Conservation (phyloP, 192 early-diverging fungal species). For the Jimgerdemannia flammicorona region DNA sequence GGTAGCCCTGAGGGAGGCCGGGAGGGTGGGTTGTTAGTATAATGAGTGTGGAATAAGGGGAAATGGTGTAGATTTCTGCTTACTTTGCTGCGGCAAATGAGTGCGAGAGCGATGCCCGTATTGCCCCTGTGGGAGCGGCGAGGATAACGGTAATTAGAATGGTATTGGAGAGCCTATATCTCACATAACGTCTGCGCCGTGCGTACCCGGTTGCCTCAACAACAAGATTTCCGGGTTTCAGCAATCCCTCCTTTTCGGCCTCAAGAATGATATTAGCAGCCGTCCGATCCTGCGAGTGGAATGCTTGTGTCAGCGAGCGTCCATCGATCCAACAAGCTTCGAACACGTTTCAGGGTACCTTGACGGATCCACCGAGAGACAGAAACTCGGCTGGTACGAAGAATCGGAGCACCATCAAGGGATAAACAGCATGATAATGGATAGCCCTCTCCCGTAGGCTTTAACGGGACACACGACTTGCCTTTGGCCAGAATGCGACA, state of each 20-base stretch:
- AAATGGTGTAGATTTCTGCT: not conserved
- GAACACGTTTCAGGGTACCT: not conserved
- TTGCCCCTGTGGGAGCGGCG: not conserved
- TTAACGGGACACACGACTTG: not conserved
- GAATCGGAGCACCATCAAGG: no score
- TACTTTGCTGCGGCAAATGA: not conserved
- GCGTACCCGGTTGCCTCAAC: constrained; percentile 1
- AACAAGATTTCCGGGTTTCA: not conserved
- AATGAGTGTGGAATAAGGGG: not conserved
- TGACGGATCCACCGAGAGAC: not conserved
- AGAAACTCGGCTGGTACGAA: not conserved
- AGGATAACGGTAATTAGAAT: not conserved
- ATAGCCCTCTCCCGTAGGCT: not conserved
- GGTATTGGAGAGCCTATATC: not conserved
- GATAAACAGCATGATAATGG: no score
- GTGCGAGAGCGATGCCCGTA: not conserved
- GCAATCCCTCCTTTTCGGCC: not conserved
- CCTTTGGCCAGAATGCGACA: not conserved
- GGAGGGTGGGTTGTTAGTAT: not conserved
- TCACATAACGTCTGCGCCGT: not conserved
- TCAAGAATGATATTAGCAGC: not conserved
- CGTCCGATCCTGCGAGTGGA: not conserved
- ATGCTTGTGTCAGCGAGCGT: not conserved
- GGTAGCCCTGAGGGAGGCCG: not conserved
- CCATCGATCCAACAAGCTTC: no score